Base-by-base conservation (phyloP, 2,329 filamentous ascomycete species). In the Colletotrichum incanum region DNA sequence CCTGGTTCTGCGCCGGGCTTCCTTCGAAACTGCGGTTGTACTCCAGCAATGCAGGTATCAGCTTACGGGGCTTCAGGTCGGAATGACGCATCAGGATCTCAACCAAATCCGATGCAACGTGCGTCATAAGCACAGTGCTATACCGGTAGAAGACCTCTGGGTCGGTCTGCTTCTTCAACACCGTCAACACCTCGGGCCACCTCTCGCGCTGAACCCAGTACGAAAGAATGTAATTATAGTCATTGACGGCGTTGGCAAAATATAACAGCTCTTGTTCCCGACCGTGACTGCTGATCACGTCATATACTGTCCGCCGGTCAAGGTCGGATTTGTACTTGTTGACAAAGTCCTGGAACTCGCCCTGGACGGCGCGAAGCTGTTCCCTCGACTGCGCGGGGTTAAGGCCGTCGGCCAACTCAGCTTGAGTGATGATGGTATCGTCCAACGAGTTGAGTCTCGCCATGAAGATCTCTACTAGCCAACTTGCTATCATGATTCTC, bases 141-240 rank as follows among this genome's bases (percentile, higher is more conserved):
- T 98, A 98, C 74, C 94, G 93, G 85, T 98, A 98, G 83, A 98
- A 99, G 56, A 97, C 94, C 62, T 97, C 94, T 0, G 94, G 90
- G 62, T 97, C 93, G 6, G 92, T 97, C 83, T 99, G 96, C 81
- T 93, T 95, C 84, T 98, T 97, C 64, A 99, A 87, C 50, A 98
- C 95, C 67, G 91, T 90, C 75, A 99, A 86, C 2, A 95, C 94
- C 77, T 98, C 95, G 5, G 86, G 84, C 96, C 96, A 99, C 76
- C 94, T 91, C 83, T 98, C 96, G 72, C 96, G 90, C 82, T 98
- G 96, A 23, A 98, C 93, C 96, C 96, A 99, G 82, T 99, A 99
- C 12, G 94, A 94, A 18, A 99, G 86, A 28, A 98, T 95, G 79
- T 97, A 99, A 80, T 97, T 94, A 84, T 96, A 95, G 81, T 99